Percentiles rank a stretch among this genome's conserved stretches.
These are phyloP conservation scores for Schizophyllum commune DNA, from an alignment of 1,284 basidiomycete genomes.

Conservation along the genomic window DNA sequence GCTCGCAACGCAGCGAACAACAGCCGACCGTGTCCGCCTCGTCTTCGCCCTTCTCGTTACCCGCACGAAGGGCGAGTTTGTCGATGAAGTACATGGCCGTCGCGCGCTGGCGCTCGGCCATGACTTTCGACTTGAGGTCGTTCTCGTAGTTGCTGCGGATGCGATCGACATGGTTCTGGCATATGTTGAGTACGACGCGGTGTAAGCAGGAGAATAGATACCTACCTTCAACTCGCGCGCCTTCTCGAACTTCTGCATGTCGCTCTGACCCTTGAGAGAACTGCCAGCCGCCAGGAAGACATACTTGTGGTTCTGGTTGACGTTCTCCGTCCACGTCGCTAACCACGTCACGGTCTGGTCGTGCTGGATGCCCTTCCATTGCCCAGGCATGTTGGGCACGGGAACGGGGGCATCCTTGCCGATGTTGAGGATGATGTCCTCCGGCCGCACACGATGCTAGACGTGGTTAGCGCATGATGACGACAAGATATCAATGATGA, in stretches of 20 bases:
- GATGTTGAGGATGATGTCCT: slow-evolving; percentile 94
- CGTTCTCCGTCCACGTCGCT: slow-evolving; percentile 95
- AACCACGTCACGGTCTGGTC: slow-evolving; percentile 97
- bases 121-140: slow-evolving; percentile 85
- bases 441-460: slow-evolving; percentile 80
- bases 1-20: slow-evolving; percentile 91
- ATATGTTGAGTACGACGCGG: neutral
- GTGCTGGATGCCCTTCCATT: slow-evolving; percentile 82
- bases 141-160: slow-evolving; percentile 82
- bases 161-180: slow-evolving; percentile 79
- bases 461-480: slow-evolving; percentile 4
- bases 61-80: slow-evolving; percentile 88
- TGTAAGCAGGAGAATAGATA: neutral
- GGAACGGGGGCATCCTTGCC: slow-evolving; percentile 70
- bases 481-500: slow-evolving; percentile 9
- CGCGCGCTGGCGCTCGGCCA: slow-evolving; percentile 88
- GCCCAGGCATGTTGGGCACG: slow-evolving; percentile 79
- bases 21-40: slow-evolving; percentile 97
- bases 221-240: slow-evolving; percentile 87
- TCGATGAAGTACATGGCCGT: slow-evolving; percentile 98
- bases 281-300: slow-evolving; percentile 93
- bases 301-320: slow-evolving; percentile 90
- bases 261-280: slow-evolving; percentile 93
- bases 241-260: slow-evolving; percentile 95
- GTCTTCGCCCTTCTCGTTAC: slow-evolving; percentile 97